phyloP scores from a whole-genome alignment of 345 rosid genomes.

The Brassica nigra region DNA sequence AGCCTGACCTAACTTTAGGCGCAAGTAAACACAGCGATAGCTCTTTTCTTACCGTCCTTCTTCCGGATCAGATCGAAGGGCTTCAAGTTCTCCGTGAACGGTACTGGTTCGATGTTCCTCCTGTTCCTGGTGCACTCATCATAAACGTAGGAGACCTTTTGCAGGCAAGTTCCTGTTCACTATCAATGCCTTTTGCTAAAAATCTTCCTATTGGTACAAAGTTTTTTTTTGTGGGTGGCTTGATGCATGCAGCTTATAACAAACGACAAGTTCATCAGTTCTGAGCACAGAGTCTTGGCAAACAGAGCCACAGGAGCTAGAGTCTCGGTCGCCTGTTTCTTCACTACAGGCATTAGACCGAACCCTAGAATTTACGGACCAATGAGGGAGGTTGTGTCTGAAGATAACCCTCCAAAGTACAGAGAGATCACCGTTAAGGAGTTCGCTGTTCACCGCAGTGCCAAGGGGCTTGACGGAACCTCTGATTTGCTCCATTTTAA shows the following conservation, averaged over 20 bases:
- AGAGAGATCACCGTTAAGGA: slow-evolving; percentile 47
- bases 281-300: slow-evolving; percentile 52
- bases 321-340: slow-evolving; percentile 50
- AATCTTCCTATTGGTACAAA: background rate
- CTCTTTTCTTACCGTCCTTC: slow-evolving; percentile 56
- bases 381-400: slow-evolving; percentile 51
- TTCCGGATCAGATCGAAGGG: slow-evolving; percentile 63
- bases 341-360: slow-evolving; percentile 35
- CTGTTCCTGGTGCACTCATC: slow-evolving; percentile 51
- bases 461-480: slow-evolving; percentile 49
- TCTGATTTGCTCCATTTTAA: slow-evolving; percentile 39
- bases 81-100: slow-evolving; percentile 52
- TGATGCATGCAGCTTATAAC: slow-evolving; percentile 44
- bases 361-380: slow-evolving; percentile 42
- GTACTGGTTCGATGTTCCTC: slow-evolving; percentile 53
- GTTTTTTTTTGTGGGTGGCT: background rate
- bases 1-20: slow-evolving; percentile 58
- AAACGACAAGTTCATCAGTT: slow-evolving; percentile 48
- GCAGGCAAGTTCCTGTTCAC: slow-evolving; percentile 45
- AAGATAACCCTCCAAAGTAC: slow-evolving; percentile 52
- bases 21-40: slow-evolving; percentile 50
- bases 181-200: background rate
- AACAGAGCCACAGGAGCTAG: slow-evolving; percentile 37
- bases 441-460: slow-evolving; percentile 22
- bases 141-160: slow-evolving; percentile 62